Conservation (phyloP, 345 rosid genomes). For the Pugionium cornutum region DNA sequence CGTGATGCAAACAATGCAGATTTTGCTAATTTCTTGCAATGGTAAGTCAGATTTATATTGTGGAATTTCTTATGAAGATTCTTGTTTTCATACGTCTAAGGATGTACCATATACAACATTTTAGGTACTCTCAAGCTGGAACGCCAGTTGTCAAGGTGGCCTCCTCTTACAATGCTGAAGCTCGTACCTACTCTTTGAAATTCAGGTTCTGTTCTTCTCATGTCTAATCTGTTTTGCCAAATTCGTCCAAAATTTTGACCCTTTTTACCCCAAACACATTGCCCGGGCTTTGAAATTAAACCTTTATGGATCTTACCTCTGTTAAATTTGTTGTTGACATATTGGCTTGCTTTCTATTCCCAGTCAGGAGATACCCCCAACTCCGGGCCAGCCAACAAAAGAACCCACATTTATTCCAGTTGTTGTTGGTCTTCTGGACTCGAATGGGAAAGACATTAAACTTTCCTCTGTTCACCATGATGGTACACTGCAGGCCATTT, state of each 20-base stretch:
- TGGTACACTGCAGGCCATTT: conserved; percentile 56
- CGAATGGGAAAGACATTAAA: conserved; percentile 79
- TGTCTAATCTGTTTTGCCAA: background rate
- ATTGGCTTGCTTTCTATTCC: conserved; percentile 21
- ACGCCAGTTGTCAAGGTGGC: conserved; percentile 85
- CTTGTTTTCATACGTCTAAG: conserved; percentile 17
- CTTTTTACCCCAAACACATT: background rate
- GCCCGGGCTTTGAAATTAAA: background rate
- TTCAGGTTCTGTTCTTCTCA: conserved; percentile 58
- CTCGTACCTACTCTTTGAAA: conserved; percentile 76
- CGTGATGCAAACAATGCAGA: conserved; percentile 93
- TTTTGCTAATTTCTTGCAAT: conserved; percentile 87
- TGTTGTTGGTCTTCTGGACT: conserved; percentile 70
- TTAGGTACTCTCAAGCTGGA: conserved; percentile 99
- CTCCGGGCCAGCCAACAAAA: conserved; percentile 88
- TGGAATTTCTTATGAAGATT: conserved; percentile 13
- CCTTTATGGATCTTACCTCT: background rate
- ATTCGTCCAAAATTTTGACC: background rate
- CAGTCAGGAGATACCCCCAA: conserved; percentile 87
- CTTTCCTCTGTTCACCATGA: conserved; percentile 67
- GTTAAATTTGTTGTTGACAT: conserved; percentile 13
- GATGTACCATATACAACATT: conserved; percentile 12
- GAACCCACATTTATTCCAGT: conserved; percentile 94
- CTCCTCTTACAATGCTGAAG: conserved; percentile 72
- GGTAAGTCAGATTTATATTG: conserved; percentile 47